A percentile compares a stretch with the other conserved stretches of the same genome.
phyloP scores from a whole-genome alignment of 176 grass and related monocot species.

The Oryza meyeriana region DNA sequence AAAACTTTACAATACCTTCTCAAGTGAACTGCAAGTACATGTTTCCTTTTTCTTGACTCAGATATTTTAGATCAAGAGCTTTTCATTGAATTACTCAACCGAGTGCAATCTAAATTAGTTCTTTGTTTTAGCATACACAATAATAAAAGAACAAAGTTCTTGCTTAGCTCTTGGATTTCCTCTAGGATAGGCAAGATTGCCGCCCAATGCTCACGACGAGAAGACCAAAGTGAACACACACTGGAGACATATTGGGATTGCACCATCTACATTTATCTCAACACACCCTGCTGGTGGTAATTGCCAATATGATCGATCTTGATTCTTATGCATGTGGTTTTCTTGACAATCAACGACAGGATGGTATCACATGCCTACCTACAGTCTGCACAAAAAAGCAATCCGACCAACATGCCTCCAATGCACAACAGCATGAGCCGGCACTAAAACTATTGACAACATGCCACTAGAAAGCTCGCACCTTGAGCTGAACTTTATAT shows the following conservation, averaged over 20 bases:
- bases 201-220: neutral
- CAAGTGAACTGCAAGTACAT: neutral
- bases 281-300: neutral
- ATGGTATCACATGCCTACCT: neutral
- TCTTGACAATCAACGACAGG: neutral
- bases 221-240: neutral
- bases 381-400: neutral
- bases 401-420: neutral
- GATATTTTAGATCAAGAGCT: neutral
- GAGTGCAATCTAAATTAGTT: neutral
- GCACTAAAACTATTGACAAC: neutral
- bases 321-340: neutral
- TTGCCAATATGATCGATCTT: neutral
- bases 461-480: neutral
- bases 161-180: neutral
- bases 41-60: neutral
- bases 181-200: neutral
- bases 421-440: neutral
- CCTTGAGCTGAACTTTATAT: neutral
- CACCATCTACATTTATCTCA: neutral
- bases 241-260: neutral
- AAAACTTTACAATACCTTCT: neutral
- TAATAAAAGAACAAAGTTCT: neutral
- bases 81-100: neutral
- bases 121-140: neutral